Conservation (phyloP, 148 eudicot genomes). For the Tetragonia tetragonoides region DNA sequence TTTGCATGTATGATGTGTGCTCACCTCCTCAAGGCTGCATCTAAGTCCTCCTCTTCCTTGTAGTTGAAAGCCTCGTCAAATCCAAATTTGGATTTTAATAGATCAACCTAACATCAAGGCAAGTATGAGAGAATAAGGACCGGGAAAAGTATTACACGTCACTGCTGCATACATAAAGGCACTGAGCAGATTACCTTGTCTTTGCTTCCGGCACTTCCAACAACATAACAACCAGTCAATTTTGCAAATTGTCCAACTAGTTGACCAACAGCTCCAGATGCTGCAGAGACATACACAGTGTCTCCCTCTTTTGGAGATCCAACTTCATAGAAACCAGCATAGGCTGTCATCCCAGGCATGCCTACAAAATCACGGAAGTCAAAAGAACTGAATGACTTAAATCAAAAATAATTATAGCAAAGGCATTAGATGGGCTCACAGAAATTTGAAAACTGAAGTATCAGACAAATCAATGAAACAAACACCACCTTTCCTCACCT, state of each 20-base stretch:
- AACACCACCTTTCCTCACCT: neutral
- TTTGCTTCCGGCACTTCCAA: constrained; percentile 54
- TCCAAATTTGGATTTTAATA: constrained; percentile 50
- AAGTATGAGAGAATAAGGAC: neutral
- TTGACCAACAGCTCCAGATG: constrained; percentile 61
- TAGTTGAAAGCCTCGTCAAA: constrained; percentile 62
- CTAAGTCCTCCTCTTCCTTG: constrained; percentile 58
- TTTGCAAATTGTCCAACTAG: constrained; percentile 60
- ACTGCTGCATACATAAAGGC: neutral
- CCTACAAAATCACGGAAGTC: constrained; percentile 25
- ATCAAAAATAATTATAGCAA: neutral
- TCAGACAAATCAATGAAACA: neutral
- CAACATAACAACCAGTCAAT: constrained; percentile 49
- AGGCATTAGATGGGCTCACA: neutral
- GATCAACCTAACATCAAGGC: constrained; percentile 37
- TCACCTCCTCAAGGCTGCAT: constrained; percentile 50
- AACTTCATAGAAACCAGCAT: constrained; percentile 49
- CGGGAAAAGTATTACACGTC: neutral
- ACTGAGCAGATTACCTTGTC: constrained; percentile 36
- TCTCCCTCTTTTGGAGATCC: constrained; percentile 49
- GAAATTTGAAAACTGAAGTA: neutral
- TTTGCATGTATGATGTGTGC: neutral
- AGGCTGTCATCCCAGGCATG: constrained; percentile 56
- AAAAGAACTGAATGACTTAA: neutral
- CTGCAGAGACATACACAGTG: constrained; percentile 48